Base-by-base conservation (phyloP, 176 grass and related monocot species). In the Bothriochloa decipiens region DNA sequence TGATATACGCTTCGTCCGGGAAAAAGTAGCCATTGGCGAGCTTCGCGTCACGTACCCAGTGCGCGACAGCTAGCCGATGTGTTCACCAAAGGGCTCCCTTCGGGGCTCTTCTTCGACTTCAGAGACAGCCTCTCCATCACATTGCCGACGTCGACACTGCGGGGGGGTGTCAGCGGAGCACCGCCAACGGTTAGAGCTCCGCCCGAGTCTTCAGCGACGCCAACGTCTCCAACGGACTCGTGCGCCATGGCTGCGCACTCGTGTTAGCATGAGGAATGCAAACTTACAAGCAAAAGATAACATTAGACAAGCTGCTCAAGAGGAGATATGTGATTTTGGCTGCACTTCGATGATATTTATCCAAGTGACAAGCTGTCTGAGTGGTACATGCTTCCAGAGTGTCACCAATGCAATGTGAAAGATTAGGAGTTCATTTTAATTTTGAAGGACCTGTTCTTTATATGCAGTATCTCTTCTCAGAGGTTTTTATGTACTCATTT, bases 241-340 rank as follows among this genome's bases (percentile, higher is more conserved):
- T 41, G 40, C 8, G 40, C 40, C 40, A 41, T 1, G 8, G 8
- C 0, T 7, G 7, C 7, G 40, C 7, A 10, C 40, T 41, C 91
- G 79, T 69, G 78, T 8, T 55, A 82, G 28, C 8, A 77, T 95
- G 43, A 95, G 86, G 80, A 95, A 87, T 89, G 93, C 96, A 66
- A 98, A 95, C 50, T 82, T 98, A 23, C 89, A 98, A 90, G 96
- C 91, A 7, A 98, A 94, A 83, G 61, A 12, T 35, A 98, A 98
- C 77, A 93, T 98, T 50, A 88, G 57, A 75, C 95, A 91, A 87
- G 85, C 89, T 86, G 92, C 85, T 80, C 77, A 95, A 79, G 80
- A 93, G 74, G 91, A 95, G 85, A 92, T 98, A 33, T 58, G 74
- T 67, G 58, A 67, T 74, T 86, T 68, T 72, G 28, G 5, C 42